These are phyloP conservation scores for Hypoxylon lienhwacheense DNA, from an alignment of 495 filamentous ascomycete genomes.

Conservation along the genomic window DNA sequence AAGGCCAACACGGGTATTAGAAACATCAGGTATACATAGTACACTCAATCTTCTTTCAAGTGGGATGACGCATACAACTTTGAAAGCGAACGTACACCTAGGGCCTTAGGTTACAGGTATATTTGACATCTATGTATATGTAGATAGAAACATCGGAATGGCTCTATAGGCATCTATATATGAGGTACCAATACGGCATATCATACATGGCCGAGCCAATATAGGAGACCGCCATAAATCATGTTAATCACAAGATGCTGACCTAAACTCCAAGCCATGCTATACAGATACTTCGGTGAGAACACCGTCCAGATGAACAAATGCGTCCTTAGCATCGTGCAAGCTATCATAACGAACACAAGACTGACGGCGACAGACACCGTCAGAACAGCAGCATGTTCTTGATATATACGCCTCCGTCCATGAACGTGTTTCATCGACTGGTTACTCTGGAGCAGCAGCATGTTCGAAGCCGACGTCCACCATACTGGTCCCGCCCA, in stretches of 20 bases:
- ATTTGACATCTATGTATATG: too few species aligned
- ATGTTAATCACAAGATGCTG: constrained; percentile 76
- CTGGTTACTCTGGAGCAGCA: constrained; percentile 48
- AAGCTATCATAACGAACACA: constrained; percentile 82
- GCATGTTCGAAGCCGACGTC: constrained; percentile 60
- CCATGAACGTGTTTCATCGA: neutral
- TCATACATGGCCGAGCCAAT: constrained; percentile 49
- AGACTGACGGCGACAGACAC: constrained; percentile 62
- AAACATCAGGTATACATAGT: too few species aligned
- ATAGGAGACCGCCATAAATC: constrained; percentile 57
- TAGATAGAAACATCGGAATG: too few species aligned
- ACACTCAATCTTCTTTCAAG: too few species aligned
- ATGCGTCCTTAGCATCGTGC: constrained; percentile 80
- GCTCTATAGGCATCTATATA: neutral
- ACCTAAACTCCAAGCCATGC: constrained; percentile 80
- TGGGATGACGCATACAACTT: too few species aligned
- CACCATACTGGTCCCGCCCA: constrained; percentile 94
- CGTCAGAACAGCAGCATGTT: constrained; percentile 64
- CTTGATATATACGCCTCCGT: constrained; percentile 38
- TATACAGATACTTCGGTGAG: constrained; percentile 92
- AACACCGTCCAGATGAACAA: constrained; percentile 99
- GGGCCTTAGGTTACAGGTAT: too few species aligned
- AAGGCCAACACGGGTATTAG: too few species aligned
- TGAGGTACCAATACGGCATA: neutral
- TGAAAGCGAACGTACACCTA: too few species aligned